These are phyloP conservation scores for Ophiostoma sp. DNA, from an alignment of 2,329 filamentous ascomycete species.

Conservation along the genomic window DNA sequence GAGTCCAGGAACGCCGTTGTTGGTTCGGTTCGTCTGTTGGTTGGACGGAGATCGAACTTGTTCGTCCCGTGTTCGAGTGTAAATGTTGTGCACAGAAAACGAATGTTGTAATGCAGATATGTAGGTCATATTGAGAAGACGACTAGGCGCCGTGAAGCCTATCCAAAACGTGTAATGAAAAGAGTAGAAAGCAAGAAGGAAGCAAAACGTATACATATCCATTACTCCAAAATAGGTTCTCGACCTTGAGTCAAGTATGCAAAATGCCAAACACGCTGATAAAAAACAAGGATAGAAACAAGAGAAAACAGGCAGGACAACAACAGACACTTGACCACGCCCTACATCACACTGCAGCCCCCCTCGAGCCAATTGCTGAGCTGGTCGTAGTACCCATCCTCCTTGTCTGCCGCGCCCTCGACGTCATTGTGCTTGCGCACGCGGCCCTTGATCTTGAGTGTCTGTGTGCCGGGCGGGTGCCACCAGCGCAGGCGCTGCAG, in stretches of 20 bases:
- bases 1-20: not conserved
- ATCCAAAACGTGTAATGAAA: not conserved
- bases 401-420: conserved; percentile 66
- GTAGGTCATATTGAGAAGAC: not conserved
- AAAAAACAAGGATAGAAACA: not conserved
- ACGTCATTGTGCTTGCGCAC: conserved; percentile 62
- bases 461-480: conserved; percentile 85
- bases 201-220: not conserved
- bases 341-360: conserved; percentile 55
- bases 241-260: not conserved
- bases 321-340: not conserved
- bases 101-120: not conserved
- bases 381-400: conserved; percentile 72
- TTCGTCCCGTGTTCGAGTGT: not conserved
- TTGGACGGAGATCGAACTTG: not conserved
- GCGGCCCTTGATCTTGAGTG: conserved; percentile 71
- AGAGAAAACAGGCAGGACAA: not conserved
- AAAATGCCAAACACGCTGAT: conserved; percentile 4
- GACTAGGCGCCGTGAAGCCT: not conserved
- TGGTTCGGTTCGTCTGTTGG: not conserved
- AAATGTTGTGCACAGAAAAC: not conserved
- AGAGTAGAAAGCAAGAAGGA: not conserved
- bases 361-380: conserved; percentile 52
- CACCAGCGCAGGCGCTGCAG: conserved; percentile 87
- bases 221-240: not conserved